Conservation (phyloP, 257 asterid species). For the Galeopsis tetrahit region DNA sequence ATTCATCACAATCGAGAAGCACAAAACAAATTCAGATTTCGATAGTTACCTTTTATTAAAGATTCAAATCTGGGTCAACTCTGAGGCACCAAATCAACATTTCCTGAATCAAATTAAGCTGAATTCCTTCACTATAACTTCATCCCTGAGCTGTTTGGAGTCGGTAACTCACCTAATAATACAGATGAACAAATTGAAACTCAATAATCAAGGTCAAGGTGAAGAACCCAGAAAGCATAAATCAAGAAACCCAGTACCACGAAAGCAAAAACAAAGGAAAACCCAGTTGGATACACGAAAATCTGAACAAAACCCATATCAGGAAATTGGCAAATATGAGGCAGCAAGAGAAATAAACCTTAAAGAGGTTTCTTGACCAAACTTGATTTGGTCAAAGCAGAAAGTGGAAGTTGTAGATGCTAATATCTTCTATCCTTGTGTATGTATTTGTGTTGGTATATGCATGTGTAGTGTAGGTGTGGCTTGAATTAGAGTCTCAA, state of each 20-base stretch:
- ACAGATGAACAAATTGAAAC: slow-evolving; percentile 17
- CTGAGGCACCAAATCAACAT: slow-evolving; percentile 37
- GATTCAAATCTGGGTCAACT: slow-evolving; percentile 47
- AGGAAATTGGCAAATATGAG: slow-evolving; percentile 38
- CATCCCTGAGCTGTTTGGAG: slow-evolving; percentile 21
- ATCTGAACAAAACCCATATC: slow-evolving; percentile 40
- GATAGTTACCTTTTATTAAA: slow-evolving; percentile 38
- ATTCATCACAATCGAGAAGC: slow-evolving; percentile 31
- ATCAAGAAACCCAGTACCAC: background rate
- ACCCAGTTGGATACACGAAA: slow-evolving; percentile 31
- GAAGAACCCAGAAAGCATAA: slow-evolving; percentile 33
- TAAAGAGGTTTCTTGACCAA: slow-evolving; percentile 46
- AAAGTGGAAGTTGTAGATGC: slow-evolving; percentile 41
- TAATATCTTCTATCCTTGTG: slow-evolving; percentile 35
- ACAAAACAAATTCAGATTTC: slow-evolving; percentile 24
- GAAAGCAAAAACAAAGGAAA: slow-evolving; percentile 21
- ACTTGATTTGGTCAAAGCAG: slow-evolving; percentile 53
- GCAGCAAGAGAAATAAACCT: slow-evolving; percentile 42
- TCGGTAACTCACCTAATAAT: slow-evolving; percentile 32
- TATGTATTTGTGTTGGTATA: slow-evolving; percentile 34
- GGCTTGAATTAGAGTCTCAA: slow-evolving; percentile 37
- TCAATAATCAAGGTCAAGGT: slow-evolving; percentile 42
- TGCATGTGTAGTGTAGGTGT: slow-evolving; percentile 39
- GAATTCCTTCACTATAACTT: slow-evolving; percentile 9
- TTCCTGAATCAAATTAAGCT: slow-evolving; percentile 32